Base-by-base conservation (phyloP, 306 rosid genomes). In the cucumber (Cucumis sativus) region DNA sequence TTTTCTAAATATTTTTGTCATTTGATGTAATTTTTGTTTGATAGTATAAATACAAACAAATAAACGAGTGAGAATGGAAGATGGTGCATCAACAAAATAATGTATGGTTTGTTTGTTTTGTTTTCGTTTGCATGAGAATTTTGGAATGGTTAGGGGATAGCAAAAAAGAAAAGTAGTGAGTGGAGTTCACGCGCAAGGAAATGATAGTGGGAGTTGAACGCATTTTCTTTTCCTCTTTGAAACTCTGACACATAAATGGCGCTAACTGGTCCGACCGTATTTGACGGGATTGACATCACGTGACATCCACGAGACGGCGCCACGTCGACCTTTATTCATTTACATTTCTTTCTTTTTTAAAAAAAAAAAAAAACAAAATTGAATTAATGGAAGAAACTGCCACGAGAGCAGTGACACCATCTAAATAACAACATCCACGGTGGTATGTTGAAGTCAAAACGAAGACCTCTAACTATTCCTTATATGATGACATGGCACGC, bases 261-360 rank as follows among this genome's bases (percentile, higher is more conserved):
- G 10, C 28, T 6, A 7, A 15, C 51, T 20, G 37, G 30, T 7
- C 30, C 41, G 41, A 35, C 9, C 20, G 45, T 39, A 49, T 77
- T 52, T 71, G 60, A 66, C 25, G 61, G 61, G 18, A 21, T 20
- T 62, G 21, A 10, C 33, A 64, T 78, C 84, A 84, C 84, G 78
- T 66, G 87, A 81, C 25, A 33, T 6, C 28, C 28, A 18, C 64
- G 74, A 70, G 21, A 11, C 8, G 40, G 8, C 39, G 40, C 59
- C 75, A 70, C 59, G 75, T 70, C 10, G 35, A 68, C 1, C 0
- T 11, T 45, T 43, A 8, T 43, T 43, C 3, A 8, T 43, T 43
- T 23, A 23, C 25, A 23, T 23, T 40, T 40, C 8, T 40, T 40
- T 28, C 1, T 3, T 28, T 28, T 28, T 28, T 28, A 28, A 28